Conservation (phyloP, 23 red algal genomes). For the Gracilaria vermiculophylla region DNA sequence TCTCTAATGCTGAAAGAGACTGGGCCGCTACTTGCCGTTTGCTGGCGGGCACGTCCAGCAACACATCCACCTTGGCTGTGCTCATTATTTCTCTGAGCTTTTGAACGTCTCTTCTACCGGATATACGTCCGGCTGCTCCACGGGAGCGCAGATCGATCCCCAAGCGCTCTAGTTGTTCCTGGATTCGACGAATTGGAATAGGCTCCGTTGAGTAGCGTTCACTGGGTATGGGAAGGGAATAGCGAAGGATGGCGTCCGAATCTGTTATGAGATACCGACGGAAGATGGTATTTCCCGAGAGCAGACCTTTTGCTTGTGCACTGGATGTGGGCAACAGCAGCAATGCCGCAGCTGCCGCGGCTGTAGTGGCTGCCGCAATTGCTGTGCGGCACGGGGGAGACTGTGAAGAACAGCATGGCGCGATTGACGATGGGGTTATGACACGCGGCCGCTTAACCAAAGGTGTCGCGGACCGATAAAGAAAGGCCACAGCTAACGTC, state of each 20-base stretch:
- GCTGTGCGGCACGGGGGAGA: background rate
- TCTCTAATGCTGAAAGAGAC: slow-evolving; percentile 50
- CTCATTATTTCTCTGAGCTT: slow-evolving; percentile 34
- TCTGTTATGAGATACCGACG: slow-evolving; percentile 88
- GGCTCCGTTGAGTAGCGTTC: slow-evolving; percentile 25
- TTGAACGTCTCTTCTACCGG: slow-evolving; percentile 50
- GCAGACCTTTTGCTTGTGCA: slow-evolving; percentile 33
- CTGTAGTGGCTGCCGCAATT: background rate
- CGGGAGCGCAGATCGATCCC: slow-evolving; percentile 69
- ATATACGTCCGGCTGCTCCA: slow-evolving; percentile 45
- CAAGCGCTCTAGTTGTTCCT: slow-evolving; percentile 55
- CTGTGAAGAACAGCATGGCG: background rate
- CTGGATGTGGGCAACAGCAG: slow-evolving; percentile 5
- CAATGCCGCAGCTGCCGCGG: background rate
- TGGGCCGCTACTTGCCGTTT: slow-evolving; percentile 49
- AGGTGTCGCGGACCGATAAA: background rate
- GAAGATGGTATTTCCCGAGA: slow-evolving; percentile 80
- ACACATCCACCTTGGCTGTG: slow-evolving; percentile 57
- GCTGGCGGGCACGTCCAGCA: slow-evolving; percentile 61
- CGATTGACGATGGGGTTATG: background rate
- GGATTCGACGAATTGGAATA: slow-evolving; percentile 47
- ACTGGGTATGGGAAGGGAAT: slow-evolving; percentile 79
- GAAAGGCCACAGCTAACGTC: background rate
- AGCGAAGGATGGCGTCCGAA: slow-evolving; percentile 83
- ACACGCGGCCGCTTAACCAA: background rate